phyloP scores from a whole-genome alignment of 139 green algal species.

The Chlorella sp. region DNA sequence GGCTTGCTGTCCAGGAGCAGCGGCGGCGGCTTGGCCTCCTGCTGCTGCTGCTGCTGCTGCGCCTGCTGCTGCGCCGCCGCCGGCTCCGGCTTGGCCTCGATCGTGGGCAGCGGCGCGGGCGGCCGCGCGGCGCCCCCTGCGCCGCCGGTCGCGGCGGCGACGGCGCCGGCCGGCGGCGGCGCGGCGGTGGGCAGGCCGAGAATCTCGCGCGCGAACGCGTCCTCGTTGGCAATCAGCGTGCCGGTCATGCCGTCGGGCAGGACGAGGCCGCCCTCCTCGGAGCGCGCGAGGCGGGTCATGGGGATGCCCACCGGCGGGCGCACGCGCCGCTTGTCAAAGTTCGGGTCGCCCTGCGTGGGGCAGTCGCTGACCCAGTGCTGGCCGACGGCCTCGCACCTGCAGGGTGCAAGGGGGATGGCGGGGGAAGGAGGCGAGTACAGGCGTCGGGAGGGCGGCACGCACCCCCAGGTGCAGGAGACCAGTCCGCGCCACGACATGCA shows the following conservation, averaged over 20 bases:
- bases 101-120: background rate
- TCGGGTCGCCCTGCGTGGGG: constrained; percentile 70
- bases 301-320: constrained; percentile 68
- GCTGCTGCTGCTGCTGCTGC: background rate
- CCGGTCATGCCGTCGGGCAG: constrained; percentile 58
- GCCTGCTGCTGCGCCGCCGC: background rate
- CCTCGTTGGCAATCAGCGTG: constrained; percentile 55
- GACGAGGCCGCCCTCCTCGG: constrained; percentile 59
- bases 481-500: background rate
- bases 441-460: background rate
- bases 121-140: background rate
- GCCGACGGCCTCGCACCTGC: constrained; percentile 35
- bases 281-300: constrained; percentile 51
- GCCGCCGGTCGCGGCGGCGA: background rate
- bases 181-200: constrained; percentile 37
- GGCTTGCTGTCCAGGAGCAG: constrained; percentile 33
- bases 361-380: constrained; percentile 72
- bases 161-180: background rate
- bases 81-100: background rate
- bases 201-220: constrained; percentile 55
- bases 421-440: background rate
- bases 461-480: background rate
- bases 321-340: constrained; percentile 55
- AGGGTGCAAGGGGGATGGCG: background rate
- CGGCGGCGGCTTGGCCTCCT: background rate